phyloP scores from a whole-genome alignment of 1,284 basidiomycete genomes.

The Cryptococcus sp. region DNA sequence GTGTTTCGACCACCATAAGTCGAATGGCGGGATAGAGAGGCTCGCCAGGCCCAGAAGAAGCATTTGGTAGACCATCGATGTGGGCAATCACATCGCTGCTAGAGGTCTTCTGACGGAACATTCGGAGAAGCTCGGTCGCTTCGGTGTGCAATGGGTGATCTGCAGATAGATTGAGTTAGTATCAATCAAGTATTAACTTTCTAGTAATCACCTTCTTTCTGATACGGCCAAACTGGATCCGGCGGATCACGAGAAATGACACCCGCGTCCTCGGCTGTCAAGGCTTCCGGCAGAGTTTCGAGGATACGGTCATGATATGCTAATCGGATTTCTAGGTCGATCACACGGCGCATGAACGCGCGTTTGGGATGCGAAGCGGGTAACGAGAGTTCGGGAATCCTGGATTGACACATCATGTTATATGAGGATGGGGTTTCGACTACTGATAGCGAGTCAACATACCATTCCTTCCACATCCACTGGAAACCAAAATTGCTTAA shows the following conservation, averaged over 20 bases:
- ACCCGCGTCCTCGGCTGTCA: constrained; percentile 59
- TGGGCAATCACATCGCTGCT: constrained; percentile 77
- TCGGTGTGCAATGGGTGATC: constrained; percentile 74
- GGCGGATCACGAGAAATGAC: constrained; percentile 75
- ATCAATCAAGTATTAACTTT: too few species aligned
- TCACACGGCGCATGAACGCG: constrained; percentile 79
- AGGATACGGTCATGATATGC: constrained; percentile 92
- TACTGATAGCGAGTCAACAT: constrained; percentile 35
- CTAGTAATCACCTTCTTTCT: constrained; percentile 62
- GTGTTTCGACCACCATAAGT: constrained; percentile 81
- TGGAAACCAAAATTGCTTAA: constrained; percentile 97
- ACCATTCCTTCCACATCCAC: constrained; percentile 99
- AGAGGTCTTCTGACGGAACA: constrained; percentile 69
- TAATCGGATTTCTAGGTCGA: constrained; percentile 87
- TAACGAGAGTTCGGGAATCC: constrained; percentile 80
- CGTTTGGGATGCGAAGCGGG: constrained; percentile 77
- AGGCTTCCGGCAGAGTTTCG: constrained; percentile 80
- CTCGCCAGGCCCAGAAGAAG: constrained; percentile 45
- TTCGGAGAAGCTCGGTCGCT: constrained; percentile 75
- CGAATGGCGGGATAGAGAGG: constrained; percentile 68
- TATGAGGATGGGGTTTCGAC: not conserved
- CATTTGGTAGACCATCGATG: constrained; percentile 63
- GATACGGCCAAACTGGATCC: constrained; percentile 80
- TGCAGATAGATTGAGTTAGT: constrained; percentile 35
- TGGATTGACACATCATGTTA: constrained; percentile 43